A percentile compares a stretch with the other conserved stretches of the same genome.
Conservation (phyloP, 2,329 filamentous ascomycete species). For the Lasiodiplodia theobromae region DNA sequence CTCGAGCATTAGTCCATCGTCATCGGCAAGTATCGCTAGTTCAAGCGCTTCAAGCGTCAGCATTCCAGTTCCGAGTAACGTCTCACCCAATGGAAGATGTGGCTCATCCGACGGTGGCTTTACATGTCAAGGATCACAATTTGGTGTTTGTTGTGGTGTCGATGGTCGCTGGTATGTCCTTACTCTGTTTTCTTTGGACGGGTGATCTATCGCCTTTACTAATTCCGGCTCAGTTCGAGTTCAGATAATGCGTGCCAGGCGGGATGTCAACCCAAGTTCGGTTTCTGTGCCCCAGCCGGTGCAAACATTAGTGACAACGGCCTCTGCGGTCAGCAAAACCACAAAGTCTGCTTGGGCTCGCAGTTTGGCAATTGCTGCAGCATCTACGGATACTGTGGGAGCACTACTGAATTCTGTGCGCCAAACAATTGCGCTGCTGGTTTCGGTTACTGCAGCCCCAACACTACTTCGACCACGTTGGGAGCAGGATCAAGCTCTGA, state of each 20-base stretch:
- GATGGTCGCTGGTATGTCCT: constrained; percentile 8
- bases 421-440: constrained; percentile 15
- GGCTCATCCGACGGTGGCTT: neutral
- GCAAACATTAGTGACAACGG: constrained; percentile 1
- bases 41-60: constrained; percentile 13
- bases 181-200: too few species aligned
- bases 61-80: constrained; percentile 7
- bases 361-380: constrained; percentile 28
- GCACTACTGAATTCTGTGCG: constrained; percentile 25
- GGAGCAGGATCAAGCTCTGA: neutral
- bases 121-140: neutral
- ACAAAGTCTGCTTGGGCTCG: constrained; percentile 23
- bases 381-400: constrained; percentile 29
- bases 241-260: neutral
- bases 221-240: neutral
- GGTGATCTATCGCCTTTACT: neutral
- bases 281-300: constrained; percentile 9
- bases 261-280: constrained; percentile 11
- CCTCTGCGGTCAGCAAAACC: constrained; percentile 2
- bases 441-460: constrained; percentile 18
- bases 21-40: neutral
- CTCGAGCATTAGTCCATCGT: neutral
- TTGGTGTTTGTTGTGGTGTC: constrained; percentile 3
- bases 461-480: neutral
- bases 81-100: constrained; percentile 8